These are phyloP conservation scores for Exophiala viscosa DNA, from an alignment of 2,329 filamentous ascomycete genomes.

Conservation along the genomic window DNA sequence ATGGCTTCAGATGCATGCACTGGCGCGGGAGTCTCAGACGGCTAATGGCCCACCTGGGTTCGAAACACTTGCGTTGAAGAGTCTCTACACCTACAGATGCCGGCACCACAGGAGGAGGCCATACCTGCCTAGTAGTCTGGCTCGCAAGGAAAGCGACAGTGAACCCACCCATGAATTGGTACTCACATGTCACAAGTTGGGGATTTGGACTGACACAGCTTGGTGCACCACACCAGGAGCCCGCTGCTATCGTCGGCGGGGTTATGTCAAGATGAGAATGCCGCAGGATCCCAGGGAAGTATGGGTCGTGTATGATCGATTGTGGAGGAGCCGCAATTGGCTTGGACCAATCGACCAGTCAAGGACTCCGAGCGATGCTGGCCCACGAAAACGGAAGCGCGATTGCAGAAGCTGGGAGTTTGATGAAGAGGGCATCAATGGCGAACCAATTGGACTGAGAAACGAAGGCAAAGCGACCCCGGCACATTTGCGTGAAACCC, in stretches of 20 bases:
- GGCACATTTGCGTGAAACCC: constrained; percentile 52
- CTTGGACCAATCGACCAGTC: constrained; percentile 43
- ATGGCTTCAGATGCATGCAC: constrained; percentile 49
- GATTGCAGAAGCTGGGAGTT: constrained; percentile 55
- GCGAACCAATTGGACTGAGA: constrained; percentile 51
- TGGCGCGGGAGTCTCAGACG: constrained; percentile 26
- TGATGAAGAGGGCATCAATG: constrained; percentile 51
- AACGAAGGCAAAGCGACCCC: constrained; percentile 53
- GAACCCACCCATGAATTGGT: constrained; percentile 60
- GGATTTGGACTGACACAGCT: constrained; percentile 60
- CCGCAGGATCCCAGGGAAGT: constrained; percentile 55
- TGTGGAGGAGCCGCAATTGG: constrained; percentile 59
- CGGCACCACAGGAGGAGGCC: constrained; percentile 60
- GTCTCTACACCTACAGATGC: constrained; percentile 59
- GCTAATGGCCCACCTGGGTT: constrained; percentile 32
- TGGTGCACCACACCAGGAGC: constrained; percentile 59
- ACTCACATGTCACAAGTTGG: constrained; percentile 55
- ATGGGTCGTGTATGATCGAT: constrained; percentile 60
- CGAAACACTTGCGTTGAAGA: constrained; percentile 53
- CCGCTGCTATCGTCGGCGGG: constrained; percentile 53
- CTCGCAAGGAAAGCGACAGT: constrained; percentile 56
- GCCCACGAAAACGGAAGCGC: constrained; percentile 30
- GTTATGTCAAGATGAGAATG: constrained; percentile 55
- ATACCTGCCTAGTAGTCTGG: constrained; percentile 54
- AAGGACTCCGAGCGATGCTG: constrained; percentile 24